These are phyloP conservation scores for Musa balbisiana DNA, from an alignment of 202 grass and related monocot genomes.

Conservation along the genomic window DNA sequence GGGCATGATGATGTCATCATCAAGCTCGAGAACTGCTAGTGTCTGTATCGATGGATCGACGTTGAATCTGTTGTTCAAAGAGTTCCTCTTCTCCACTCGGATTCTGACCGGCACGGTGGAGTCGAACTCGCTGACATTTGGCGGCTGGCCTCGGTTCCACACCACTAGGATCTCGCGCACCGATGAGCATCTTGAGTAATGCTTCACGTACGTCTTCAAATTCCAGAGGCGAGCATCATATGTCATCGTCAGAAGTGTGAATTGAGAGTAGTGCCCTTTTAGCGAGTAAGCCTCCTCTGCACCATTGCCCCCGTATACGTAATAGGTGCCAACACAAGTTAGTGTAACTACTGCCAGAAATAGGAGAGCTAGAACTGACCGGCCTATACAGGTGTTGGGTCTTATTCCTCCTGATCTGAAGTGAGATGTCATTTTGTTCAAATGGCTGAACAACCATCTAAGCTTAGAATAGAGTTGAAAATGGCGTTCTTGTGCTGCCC, in stretches of 20 bases:
- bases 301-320: constrained; percentile 56
- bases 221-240: constrained; percentile 86
- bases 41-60: constrained; percentile 71
- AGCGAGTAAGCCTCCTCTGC: constrained; percentile 61
- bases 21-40: constrained; percentile 71
- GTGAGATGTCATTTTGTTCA: constrained; percentile 43
- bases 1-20: constrained; percentile 97
- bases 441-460: constrained; percentile 29
- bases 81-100: constrained; percentile 66
- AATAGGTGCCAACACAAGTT: constrained; percentile 73
- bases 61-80: constrained; percentile 92
- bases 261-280: constrained; percentile 67
- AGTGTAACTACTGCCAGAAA: constrained; percentile 32
- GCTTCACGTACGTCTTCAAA: constrained; percentile 78
- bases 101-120: constrained; percentile 62
- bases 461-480: constrained; percentile 38
- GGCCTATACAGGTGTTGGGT: constrained; percentile 40
- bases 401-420: constrained; percentile 44
- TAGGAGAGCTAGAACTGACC: constrained; percentile 26
- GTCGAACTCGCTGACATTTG: constrained; percentile 44
- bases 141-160: constrained; percentile 66
- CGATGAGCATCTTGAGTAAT: constrained; percentile 88
- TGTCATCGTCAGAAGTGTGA: constrained; percentile 91
- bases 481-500: constrained; percentile 17
- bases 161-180: constrained; percentile 81